Percentiles rank a stretch among this genome's conserved stretches.
Evolutionary conservation across 768 basidiomycete genomes (phyloP).

Genomic region (Nidularia pulvinata): DNA sequence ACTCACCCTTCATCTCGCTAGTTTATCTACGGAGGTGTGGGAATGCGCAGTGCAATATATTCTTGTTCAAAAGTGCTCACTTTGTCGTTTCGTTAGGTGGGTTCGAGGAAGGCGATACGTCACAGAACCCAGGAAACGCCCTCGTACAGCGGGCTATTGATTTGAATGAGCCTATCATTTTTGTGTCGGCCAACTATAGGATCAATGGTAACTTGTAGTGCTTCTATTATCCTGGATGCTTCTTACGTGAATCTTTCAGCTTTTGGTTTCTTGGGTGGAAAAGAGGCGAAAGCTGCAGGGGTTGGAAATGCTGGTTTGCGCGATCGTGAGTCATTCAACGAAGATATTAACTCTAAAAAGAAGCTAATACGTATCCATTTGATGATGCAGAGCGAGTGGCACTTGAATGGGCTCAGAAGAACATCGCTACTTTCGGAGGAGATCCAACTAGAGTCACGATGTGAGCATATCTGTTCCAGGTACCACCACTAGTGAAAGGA

Average conservation of each 20-base stretch:
- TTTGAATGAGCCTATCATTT: constrained; percentile 26
- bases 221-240: background rate
- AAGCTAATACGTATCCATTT: background rate
- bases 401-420: constrained; percentile 52
- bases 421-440: constrained; percentile 54
- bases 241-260: constrained; percentile 9
- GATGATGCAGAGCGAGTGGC: constrained; percentile 37
- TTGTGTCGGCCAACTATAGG: constrained; percentile 37
- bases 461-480: constrained; percentile 13
- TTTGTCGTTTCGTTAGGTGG: constrained; percentile 17
- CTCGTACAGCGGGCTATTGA: constrained; percentile 28
- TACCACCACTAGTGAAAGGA: background rate
- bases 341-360: background rate
- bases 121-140: constrained; percentile 12
- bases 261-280: constrained; percentile 38
- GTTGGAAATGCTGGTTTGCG: constrained; percentile 46
- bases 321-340: constrained; percentile 38
- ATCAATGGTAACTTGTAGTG: constrained; percentile 20
- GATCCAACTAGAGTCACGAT: constrained; percentile 43
- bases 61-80: background rate
- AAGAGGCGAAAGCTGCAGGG: constrained; percentile 32
- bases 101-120: constrained; percentile 26
- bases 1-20: constrained; percentile 7
- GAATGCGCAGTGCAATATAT: too few species aligned
- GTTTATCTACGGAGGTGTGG: constrained; percentile 28